These are phyloP conservation scores for Cystobasidium pallidum DNA, from an alignment of 1,284 basidiomycete genomes.

Conservation along the genomic window DNA sequence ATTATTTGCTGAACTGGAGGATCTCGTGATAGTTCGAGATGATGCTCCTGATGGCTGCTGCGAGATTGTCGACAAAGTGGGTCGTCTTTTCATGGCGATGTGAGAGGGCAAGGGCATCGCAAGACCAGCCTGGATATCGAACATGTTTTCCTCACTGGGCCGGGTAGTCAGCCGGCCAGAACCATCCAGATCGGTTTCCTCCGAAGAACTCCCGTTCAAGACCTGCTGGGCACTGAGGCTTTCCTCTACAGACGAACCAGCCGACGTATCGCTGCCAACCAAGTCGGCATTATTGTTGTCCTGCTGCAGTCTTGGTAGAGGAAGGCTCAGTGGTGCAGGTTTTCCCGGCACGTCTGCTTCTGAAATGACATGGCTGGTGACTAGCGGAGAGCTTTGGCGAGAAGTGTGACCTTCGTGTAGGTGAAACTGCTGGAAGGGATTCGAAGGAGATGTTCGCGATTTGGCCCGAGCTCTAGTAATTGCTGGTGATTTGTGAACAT, in stretches of 20 bases:
- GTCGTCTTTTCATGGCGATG: conserved; percentile 11
- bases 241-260: not conserved
- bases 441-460: conserved; percentile 26
- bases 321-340: conserved; percentile 19
- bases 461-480: not conserved
- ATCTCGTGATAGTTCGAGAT: conserved; percentile 12
- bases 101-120: conserved; percentile 5
- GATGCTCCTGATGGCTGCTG: not conserved
- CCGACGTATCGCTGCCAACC: conserved; percentile 41
- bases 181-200: not conserved
- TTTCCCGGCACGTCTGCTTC: conserved; percentile 27
- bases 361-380: conserved; percentile 34
- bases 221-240: not conserved
- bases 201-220: not conserved
- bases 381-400: conserved; percentile 33
- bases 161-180: conserved; percentile 1
- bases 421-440: conserved; percentile 5
- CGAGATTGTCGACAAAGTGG: not conserved
- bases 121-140: not conserved
- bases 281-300: conserved; percentile 25
- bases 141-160: not conserved
- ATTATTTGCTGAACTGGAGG: conserved; percentile 10
- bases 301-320: not conserved
- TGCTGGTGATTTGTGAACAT: not conserved
- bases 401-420: conserved; percentile 12